Base-by-base conservation (phyloP, 1,284 basidiomycete species). In the Ceratobasidium theobromae region DNA sequence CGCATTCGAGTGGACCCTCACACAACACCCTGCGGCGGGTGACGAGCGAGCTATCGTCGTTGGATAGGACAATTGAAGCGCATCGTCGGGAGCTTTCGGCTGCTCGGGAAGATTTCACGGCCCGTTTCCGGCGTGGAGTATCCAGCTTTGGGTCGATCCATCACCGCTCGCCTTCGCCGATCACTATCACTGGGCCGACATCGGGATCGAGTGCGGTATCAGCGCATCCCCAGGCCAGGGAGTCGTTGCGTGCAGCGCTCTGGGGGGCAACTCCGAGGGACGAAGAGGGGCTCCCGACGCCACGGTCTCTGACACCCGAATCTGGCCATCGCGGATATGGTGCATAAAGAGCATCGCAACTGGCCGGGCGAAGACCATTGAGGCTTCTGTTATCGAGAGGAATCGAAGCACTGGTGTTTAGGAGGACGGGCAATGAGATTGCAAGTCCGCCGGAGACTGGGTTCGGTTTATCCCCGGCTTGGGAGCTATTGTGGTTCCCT, bases 371-470 rank as follows among this genome's bases (percentile, higher is more conserved):
- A 49, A 46, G 30, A 27, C 38, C 32, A 30, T 25, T 41, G 40
- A 43, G 25, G 4, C 60, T 64, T 52, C 28, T 64, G 35, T 28
- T 52, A 64, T 64, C 48, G 35, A 43, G 40, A 40, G 35, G n/a
- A 35, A 64, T 46, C 58, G 38, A 41, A 25, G 23, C 32, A 38
- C 21, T 32, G 21, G 4, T n/a, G 49, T 12, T 53, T 64, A 52
- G 48, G 48, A n/a, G 49, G 38, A 16, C 35, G 23, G n/a, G 48
- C 60, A 52, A 48, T 35, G 25, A 28, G 49, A 64, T 64, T 64
- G 49, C 60, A 64, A 64, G 60, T 64, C 60, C 60, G 60, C 60
- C 60, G 60, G n/a, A 64, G 49, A 41, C 58, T 62, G 43, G 25
- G 48, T 62, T 62, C 51, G 45, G 46, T 25, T n/a, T 4, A 43